Conservation (phyloP, 2,329 filamentous ascomycete species). For the Aureobasidium sp. region DNA sequence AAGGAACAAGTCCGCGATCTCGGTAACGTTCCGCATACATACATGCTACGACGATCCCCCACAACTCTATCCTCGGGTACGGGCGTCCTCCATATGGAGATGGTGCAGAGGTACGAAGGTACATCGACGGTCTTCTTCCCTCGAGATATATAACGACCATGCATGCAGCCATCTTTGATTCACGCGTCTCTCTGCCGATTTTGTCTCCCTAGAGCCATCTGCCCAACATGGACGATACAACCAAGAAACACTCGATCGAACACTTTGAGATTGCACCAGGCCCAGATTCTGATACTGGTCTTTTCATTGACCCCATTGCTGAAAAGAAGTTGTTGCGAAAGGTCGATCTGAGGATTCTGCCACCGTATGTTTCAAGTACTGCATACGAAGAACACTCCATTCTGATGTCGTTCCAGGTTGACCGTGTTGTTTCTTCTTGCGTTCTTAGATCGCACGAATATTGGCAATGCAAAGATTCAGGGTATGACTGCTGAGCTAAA, state of each 20-base stretch:
- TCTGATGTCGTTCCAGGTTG: constrained; percentile 21
- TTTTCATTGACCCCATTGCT: background rate
- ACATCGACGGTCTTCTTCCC: background rate
- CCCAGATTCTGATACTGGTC: background rate
- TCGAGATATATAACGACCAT: background rate
- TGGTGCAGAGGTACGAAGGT: background rate
- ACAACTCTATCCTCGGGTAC: constrained; percentile 1
- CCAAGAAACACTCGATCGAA: constrained; percentile 8
- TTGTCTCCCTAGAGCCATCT: background rate
- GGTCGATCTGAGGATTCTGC: constrained; percentile 42
- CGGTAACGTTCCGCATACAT: constrained; percentile 1
- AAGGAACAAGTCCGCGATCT: background rate
- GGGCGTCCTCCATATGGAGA: background rate
- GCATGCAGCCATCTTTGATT: background rate
- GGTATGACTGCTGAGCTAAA: constrained; percentile 32
- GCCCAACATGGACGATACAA: background rate
- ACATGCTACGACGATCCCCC: background rate
- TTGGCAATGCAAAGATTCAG: constrained; percentile 36
- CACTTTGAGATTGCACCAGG: background rate
- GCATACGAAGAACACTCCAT: background rate
- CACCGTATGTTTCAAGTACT: constrained; percentile 24
- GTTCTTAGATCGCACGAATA: constrained; percentile 39
- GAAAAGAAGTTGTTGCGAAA: constrained; percentile 44
- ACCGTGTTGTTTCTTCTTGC: constrained; percentile 39
- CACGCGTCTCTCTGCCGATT: background rate